Percentiles rank a stretch among this genome's conserved stretches.
These are phyloP conservation scores for Galerina sulciceps DNA, from an alignment of 768 basidiomycete species.

Conservation along the genomic window DNA sequence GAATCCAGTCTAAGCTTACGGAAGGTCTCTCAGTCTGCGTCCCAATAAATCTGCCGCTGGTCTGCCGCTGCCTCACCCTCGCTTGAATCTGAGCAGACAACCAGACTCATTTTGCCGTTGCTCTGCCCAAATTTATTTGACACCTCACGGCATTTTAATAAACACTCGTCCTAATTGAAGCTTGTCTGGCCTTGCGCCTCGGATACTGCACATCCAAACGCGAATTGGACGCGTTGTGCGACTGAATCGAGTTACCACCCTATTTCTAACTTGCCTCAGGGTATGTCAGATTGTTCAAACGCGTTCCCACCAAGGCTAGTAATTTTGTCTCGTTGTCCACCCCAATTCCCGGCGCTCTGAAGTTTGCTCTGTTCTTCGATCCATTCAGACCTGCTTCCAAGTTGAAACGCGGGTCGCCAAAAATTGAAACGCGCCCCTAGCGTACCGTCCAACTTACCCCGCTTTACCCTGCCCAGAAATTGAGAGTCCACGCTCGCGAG, in stretches of 20 bases:
- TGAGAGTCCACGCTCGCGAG: too few relatives aligned
- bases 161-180: background rate
- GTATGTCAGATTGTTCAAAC: constrained; percentile 8
- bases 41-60: too few relatives aligned
- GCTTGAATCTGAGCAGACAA: background rate
- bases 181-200: background rate
- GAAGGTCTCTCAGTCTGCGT: too few relatives aligned
- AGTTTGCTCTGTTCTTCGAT: background rate
- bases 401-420: too few relatives aligned
- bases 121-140: background rate
- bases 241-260: constrained; percentile 6
- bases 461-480: too few relatives aligned
- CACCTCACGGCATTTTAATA: background rate
- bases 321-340: background rate
- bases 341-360: constrained; percentile 14
- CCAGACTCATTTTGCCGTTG: background rate
- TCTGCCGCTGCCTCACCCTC: too few relatives aligned
- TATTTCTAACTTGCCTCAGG: constrained; percentile 15
- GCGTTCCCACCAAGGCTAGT: background rate
- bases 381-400: background rate
- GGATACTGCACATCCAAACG: constrained; percentile 5
- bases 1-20: too few relatives aligned
- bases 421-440: too few relatives aligned
- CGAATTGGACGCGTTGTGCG: constrained; percentile 11
- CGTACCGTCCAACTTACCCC: too few relatives aligned